Evolutionary conservation across 495 filamentous ascomycete genomes (phyloP), one percentile per base, ranked within the genome.

Genomic region (Articulospora tetracladia): DNA sequence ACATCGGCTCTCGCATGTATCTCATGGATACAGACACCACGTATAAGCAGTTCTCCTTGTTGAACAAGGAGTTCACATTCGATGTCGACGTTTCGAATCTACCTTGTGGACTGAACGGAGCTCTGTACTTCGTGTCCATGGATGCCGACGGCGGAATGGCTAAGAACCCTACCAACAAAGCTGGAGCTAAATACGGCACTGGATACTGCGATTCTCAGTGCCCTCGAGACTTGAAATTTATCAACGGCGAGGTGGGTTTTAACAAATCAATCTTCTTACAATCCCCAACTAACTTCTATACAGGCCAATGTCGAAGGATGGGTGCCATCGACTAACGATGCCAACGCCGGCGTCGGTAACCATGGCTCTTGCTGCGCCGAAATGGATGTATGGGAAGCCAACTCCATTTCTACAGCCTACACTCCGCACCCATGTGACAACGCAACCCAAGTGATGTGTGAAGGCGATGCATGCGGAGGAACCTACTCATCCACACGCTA

Each of bases 141-240:
- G 82, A 86, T 46, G 69, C 75, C 15, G 81, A 84, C 49, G 87
- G 87, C 69, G 87, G 85, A 39, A 71, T 79, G 60, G 59, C 78
- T 24, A 72, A 73, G 50, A 78, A 76, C 64, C 62, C 77, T 0
- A 73, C 71, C 56, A 91, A 91, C 76, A 79, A 82, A 39, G 88
- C 86, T 3, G 88, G 87, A 50, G 87, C 88, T 41, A 77, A 77
- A 49, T 89, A 87, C 55, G 88, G 88, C 17, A 86, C 86, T 1
- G 87, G 87, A 0, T 91, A 91, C 70, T 91, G 88, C 61, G 88
- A 91, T 70, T 81, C 85, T 8, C 88, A 91, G 72, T 91, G 88
- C 66, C 83, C 82, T 0, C 74, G 75, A 15, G 83, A 86, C 60
- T 67, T 86, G 55, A 84, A 83, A 62, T 91, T 90, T 73, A 87